phyloP scores from a whole-genome alignment of 129 eudicot species.

The Apium graveolens region DNA sequence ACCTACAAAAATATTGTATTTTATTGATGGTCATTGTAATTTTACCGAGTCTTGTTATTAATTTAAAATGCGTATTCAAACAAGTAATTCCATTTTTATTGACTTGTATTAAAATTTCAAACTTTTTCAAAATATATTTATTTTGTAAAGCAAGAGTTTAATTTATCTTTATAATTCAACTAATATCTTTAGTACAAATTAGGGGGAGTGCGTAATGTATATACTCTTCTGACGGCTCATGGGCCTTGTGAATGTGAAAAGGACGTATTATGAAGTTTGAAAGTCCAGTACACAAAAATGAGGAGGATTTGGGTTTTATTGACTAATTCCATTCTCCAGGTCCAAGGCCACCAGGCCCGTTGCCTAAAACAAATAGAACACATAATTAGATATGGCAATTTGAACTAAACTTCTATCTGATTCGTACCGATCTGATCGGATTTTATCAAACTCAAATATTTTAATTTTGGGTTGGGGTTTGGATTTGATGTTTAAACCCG shows the following conservation, averaged over 20 bases:
- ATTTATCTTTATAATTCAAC: background rate
- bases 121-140: background rate
- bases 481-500: too few relatives aligned
- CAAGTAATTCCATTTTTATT: background rate
- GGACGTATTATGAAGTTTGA: background rate
- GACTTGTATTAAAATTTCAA: background rate
- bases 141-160: background rate
- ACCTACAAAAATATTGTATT: background rate
- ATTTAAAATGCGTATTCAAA: background rate
- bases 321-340: background rate
- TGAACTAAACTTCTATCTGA: too few relatives aligned
- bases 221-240: background rate
- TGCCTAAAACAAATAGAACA: too few relatives aligned
- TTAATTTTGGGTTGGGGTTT: too few relatives aligned
- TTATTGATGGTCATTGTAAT: background rate
- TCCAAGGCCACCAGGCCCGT: constrained; percentile 1
- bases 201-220: too few relatives aligned
- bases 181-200: background rate
- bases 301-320: background rate
- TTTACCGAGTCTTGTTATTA: background rate
- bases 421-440: too few relatives aligned
- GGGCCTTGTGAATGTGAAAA: background rate
- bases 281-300: background rate
- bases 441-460: too few relatives aligned
- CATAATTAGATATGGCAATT: too few relatives aligned